Evolutionary conservation across 2,329 filamentous ascomycete species (phyloP).

Genomic region (Trichoderma sp.): DNA sequence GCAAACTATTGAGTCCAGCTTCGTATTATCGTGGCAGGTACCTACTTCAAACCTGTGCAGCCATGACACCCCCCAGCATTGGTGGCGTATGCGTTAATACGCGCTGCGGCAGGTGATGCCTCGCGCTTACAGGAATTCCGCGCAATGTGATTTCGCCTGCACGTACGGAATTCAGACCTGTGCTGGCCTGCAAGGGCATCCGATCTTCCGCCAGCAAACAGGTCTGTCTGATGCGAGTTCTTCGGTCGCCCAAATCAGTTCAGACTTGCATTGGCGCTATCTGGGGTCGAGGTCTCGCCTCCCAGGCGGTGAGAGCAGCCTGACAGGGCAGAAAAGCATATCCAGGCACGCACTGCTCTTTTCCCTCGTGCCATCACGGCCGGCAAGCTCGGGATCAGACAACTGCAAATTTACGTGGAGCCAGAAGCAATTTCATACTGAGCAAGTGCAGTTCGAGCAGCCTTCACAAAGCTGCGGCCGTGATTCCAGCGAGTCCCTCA

Average conservation of each 20-base stretch:
- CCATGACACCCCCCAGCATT: not conserved
- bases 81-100: not conserved
- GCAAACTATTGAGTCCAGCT: not conserved
- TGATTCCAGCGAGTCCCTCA: not conserved
- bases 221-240: not conserved
- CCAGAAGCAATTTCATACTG: not conserved
- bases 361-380: not conserved
- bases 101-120: not conserved
- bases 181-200: not conserved
- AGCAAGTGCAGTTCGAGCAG: not conserved
- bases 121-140: not conserved
- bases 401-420: not conserved
- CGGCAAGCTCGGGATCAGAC: not conserved
- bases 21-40: not conserved
- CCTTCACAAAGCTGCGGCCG: not conserved
- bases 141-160: not conserved
- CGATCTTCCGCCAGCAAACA: conserved; percentile 6
- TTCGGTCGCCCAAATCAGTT: conserved; percentile 3
- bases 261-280: conserved; percentile 14
- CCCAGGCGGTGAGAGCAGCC: conserved; percentile 1
- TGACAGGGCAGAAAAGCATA: not conserved
- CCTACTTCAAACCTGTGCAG: not conserved
- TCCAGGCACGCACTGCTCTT: not conserved
- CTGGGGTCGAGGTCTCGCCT: not conserved
- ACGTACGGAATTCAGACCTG: not conserved